Percentiles rank a stretch among this genome's conserved stretches.
phyloP scores from a whole-genome alignment of 768 basidiomycete genomes.

The Pisolithus sp. region DNA sequence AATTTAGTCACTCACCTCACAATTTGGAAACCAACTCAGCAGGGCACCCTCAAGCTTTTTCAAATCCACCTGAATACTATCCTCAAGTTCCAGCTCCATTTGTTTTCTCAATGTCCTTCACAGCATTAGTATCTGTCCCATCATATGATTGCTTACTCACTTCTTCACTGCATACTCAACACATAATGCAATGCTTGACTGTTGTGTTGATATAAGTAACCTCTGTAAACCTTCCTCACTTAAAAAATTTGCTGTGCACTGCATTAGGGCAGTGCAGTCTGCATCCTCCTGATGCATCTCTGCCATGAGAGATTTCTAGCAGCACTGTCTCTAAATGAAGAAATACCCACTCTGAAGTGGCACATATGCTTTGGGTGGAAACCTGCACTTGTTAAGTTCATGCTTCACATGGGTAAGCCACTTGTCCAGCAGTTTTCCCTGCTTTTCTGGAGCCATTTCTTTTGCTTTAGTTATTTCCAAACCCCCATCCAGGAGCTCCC shows the following conservation, averaged over 20 bases:
- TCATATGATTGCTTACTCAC: background rate
- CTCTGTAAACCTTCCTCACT: background rate
- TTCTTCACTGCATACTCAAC: background rate
- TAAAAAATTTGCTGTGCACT: background rate
- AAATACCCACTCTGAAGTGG: too few relatives aligned
- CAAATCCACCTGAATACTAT: too few relatives aligned
- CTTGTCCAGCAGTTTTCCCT: slow-evolving; percentile 1
- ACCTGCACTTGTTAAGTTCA: background rate
- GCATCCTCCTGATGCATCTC: background rate
- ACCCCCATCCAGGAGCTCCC: slow-evolving; percentile 8
- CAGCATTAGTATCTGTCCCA: background rate
- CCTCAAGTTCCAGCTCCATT: background rate
- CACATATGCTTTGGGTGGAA: background rate
- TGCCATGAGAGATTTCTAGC: background rate
- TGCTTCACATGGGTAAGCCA: background rate
- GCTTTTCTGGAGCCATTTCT: slow-evolving; percentile 9
- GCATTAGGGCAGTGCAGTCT: background rate
- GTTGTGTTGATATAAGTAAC: background rate
- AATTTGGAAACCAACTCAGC: too few relatives aligned
- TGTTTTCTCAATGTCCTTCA: background rate
- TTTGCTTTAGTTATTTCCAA: slow-evolving; percentile 5
- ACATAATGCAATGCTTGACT: too few relatives aligned
- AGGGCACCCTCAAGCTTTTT: too few relatives aligned
- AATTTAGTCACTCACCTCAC: too few relatives aligned
- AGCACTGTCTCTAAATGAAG: background rate